Conservation (phyloP, 371 early-diverging fungal species). For the Mucor circinelloides region DNA sequence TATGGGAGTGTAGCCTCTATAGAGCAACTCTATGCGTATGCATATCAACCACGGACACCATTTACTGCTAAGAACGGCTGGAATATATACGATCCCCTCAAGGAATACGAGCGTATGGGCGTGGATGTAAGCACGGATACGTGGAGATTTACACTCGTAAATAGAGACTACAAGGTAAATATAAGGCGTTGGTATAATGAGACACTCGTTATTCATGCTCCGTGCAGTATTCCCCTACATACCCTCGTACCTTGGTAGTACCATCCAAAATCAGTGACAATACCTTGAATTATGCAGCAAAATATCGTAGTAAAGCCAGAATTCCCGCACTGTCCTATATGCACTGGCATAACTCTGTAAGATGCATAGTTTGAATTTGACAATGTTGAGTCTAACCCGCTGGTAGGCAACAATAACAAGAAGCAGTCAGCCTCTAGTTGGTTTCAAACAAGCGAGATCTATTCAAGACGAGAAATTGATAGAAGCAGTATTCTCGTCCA, state of each 20-base stretch:
- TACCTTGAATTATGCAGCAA: slow-evolving; percentile 85
- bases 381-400: too few species aligned
- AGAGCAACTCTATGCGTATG: slow-evolving; percentile 83
- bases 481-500: slow-evolving; percentile 82
- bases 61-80: slow-evolving; percentile 61
- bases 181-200: background rate
- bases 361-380: background rate
- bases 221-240: slow-evolving; percentile 82
- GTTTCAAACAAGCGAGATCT: slow-evolving; percentile 89
- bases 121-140: slow-evolving; percentile 64
- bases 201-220: background rate
- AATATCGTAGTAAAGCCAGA: slow-evolving; percentile 89
- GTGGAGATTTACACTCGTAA: slow-evolving; percentile 83
- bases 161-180: slow-evolving; percentile 73
- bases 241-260: slow-evolving; percentile 84
- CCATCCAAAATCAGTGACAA: slow-evolving; percentile 90
- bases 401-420: slow-evolving; percentile 89
- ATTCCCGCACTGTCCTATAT: slow-evolving; percentile 91
- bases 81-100: slow-evolving; percentile 75
- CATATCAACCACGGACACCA: slow-evolving; percentile 62
- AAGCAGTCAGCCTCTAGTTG: slow-evolving; percentile 94
- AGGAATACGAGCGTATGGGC: slow-evolving; percentile 88
- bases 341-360: slow-evolving; percentile 76
- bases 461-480: slow-evolving; percentile 97
- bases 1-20: slow-evolving; percentile 52